Evolutionary conservation across 306 rosid genomes (phyloP).

Genomic region (Castanospermum australe): DNA sequence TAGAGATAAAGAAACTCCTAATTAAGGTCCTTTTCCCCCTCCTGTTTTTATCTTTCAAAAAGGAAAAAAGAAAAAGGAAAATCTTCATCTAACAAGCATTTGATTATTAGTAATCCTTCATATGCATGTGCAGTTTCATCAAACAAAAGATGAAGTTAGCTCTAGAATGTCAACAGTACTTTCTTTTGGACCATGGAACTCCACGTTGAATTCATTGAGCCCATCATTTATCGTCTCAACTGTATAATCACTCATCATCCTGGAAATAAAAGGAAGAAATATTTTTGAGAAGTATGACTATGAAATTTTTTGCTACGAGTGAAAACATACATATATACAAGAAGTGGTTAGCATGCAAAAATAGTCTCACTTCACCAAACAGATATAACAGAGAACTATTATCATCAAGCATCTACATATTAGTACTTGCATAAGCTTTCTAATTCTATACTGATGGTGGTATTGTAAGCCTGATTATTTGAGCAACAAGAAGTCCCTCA

Average conservation of each 20-base stretch:
- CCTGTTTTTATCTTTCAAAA: not conserved
- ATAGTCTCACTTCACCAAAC: not conserved
- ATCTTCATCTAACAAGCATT: not conserved
- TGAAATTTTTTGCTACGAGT: not conserved
- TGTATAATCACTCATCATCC: slow-evolving; percentile 99
- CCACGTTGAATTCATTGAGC: slow-evolving; percentile 91
- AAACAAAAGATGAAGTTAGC: slow-evolving; percentile 22
- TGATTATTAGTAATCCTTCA: not conserved
- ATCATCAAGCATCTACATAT: not conserved
- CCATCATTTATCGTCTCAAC: slow-evolving; percentile 99
- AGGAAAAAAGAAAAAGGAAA: not conserved
- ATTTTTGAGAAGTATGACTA: slow-evolving; percentile 17
- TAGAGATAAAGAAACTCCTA: not conserved
- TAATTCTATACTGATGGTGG: not conserved
- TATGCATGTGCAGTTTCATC: slow-evolving; percentile 3
- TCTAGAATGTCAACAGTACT: slow-evolving; percentile 50
- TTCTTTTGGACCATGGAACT: slow-evolving; percentile 97
- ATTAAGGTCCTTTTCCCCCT: not conserved
- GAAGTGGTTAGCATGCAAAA: not conserved
- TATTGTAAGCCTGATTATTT: not conserved
- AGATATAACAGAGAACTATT: not conserved
- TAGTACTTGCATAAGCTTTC: not conserved
- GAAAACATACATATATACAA: not conserved
- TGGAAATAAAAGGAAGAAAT: slow-evolving; percentile 38
- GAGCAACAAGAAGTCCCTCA: not conserved